Conservation (phyloP, 495 filamentous ascomycete genomes). For the Aspergillus leporis region DNA sequence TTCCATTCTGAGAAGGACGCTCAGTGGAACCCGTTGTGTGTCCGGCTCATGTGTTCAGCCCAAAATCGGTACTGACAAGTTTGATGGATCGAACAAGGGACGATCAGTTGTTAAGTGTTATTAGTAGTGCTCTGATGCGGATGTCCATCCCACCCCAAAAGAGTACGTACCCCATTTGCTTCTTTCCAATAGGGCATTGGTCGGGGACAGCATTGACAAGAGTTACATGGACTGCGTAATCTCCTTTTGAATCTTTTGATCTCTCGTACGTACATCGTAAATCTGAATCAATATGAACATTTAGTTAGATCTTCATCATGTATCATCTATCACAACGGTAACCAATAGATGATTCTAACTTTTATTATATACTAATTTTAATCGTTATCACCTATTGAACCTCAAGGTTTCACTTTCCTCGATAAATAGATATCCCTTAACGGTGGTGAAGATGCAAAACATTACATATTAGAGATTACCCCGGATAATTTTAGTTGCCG, state of each 20-base stretch:
- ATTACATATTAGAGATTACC: neutral
- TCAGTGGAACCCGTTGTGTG: slow-evolving; percentile 31
- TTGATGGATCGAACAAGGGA: slow-evolving; percentile 13
- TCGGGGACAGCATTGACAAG: neutral
- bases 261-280: neutral
- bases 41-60: slow-evolving; percentile 7
- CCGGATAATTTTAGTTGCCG: neutral
- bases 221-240: neutral
- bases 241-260: neutral
- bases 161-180: neutral
- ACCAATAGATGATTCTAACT: no score
- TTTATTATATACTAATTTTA: neutral
- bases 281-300: neutral
- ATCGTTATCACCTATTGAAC: neutral
- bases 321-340: neutral
- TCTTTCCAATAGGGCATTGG: neutral
- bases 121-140: neutral
- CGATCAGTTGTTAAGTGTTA: slow-evolving; percentile 6
- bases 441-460: neutral
- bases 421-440: neutral
- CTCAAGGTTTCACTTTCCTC: neutral
- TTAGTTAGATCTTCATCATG: neutral
- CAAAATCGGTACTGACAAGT: slow-evolving; percentile 12
- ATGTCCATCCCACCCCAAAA: neutral
- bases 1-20: slow-evolving; percentile 25